Evolutionary conservation across 106 monocot genomes (phyloP).

Genomic region (Narthecium ossifragum): DNA sequence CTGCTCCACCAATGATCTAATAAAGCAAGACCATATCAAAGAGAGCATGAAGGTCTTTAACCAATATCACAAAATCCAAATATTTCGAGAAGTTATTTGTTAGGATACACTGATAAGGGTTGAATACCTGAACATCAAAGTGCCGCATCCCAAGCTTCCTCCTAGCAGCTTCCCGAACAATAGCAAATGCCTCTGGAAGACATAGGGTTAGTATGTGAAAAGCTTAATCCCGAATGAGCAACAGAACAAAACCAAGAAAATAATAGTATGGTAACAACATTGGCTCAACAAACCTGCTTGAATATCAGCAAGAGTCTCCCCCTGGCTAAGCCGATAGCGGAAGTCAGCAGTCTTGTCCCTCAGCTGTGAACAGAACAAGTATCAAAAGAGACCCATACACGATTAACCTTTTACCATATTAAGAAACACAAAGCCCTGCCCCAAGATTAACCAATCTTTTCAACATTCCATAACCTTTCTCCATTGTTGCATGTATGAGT

Average conservation of each 20-base stretch:
- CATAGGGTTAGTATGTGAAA: no score
- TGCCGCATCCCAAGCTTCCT: slow-evolving; percentile 95
- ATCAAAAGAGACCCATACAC: background rate
- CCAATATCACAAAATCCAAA: background rate
- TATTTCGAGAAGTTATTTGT: background rate
- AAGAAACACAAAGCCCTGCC: background rate
- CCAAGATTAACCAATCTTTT: no score
- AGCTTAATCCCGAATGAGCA: no score
- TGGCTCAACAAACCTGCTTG: slow-evolving; percentile 58
- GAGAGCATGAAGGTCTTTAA: no score
- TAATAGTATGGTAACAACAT: background rate
- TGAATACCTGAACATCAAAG: slow-evolving; percentile 90
- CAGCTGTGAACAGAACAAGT: slow-evolving; percentile 28
- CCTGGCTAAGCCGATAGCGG: slow-evolving; percentile 48
- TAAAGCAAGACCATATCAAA: background rate
- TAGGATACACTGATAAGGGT: background rate
- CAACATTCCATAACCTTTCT: background rate
- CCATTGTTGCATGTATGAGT: no score
- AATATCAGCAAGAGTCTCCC: slow-evolving; percentile 82
- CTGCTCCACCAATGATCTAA: slow-evolving; percentile 96
- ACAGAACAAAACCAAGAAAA: background rate
- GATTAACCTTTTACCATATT: background rate
- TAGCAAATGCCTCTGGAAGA: slow-evolving; percentile 89
- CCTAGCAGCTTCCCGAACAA: slow-evolving; percentile 89
- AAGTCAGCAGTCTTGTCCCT: slow-evolving; percentile 72